Percentiles rank a stretch among this genome's conserved stretches.
Evolutionary conservation across 495 filamentous ascomycete species (phyloP).

Genomic region (Aspergillus cristatus): DNA sequence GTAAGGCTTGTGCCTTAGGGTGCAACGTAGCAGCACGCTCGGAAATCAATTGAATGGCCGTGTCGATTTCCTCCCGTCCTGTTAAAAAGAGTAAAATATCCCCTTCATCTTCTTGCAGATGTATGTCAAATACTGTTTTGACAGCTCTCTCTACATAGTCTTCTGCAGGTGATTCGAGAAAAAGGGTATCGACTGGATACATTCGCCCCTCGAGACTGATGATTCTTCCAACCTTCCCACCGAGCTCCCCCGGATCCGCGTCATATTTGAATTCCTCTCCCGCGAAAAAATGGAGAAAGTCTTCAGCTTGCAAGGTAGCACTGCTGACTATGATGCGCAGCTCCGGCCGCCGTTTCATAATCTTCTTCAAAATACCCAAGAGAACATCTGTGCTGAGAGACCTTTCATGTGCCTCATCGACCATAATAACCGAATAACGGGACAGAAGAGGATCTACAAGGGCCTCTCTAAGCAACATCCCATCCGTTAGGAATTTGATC

Average conservation of each 20-base stretch:
- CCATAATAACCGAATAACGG: conserved; percentile 95
- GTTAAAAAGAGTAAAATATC: conserved; percentile 91
- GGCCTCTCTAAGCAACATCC: conserved; percentile 86
- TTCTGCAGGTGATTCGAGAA: conserved; percentile 69
- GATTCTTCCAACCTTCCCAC: conserved; percentile 53
- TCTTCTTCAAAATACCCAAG: conserved; percentile 91
- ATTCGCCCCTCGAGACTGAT: conserved; percentile 85
- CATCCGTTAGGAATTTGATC: conserved; percentile 97
- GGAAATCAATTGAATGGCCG: conserved; percentile 63
- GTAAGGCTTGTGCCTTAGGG: conserved; percentile 55
- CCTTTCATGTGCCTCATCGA: conserved; percentile 96
- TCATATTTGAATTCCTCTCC: conserved; percentile 32
- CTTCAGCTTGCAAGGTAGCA: conserved; percentile 86
- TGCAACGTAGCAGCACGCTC: conserved; percentile 72
- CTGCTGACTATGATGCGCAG: conserved; percentile 87
- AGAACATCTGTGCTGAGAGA: conserved; percentile 91
- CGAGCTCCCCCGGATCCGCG: conserved; percentile 29
- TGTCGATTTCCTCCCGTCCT: conserved; percentile 89
- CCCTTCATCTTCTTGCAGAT: conserved; percentile 72
- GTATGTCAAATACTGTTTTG: conserved; percentile 87
- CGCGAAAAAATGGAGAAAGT: conserved; percentile 77
- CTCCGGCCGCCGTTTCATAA: conserved; percentile 70
- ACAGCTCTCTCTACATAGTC: conserved; percentile 84
- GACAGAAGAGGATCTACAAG: conserved; percentile 87
- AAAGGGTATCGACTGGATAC: conserved; percentile 86